A percentile compares a stretch with the other conserved stretches of the same genome.
Evolutionary conservation across 1,139 yeast genomes (phyloP).

Genomic region (Ogataea hybrid): DNA sequence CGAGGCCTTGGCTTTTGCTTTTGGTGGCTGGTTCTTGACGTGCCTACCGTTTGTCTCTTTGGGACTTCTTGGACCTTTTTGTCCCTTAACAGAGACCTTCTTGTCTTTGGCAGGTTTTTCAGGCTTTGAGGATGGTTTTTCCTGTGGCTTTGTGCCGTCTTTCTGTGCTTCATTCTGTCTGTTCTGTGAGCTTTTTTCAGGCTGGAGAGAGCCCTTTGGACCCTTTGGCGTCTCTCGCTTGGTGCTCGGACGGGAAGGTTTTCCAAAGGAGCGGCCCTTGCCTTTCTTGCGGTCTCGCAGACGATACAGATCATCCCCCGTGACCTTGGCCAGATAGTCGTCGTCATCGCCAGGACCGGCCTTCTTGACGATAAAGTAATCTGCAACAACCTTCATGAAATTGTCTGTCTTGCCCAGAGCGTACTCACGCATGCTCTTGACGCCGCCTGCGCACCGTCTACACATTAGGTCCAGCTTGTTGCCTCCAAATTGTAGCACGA

Average conservation of each 20-base stretch:
- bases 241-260: background rate
- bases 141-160: too few relatives aligned
- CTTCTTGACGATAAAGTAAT: constrained; percentile 40
- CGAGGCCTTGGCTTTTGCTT: too few relatives aligned
- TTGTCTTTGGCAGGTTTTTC: too few relatives aligned
- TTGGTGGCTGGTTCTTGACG: too few relatives aligned
- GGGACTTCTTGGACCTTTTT: too few relatives aligned
- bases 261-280: background rate
- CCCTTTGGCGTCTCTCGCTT: background rate
- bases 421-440: constrained; percentile 44
- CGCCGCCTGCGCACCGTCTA: constrained; percentile 44
- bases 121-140: too few relatives aligned
- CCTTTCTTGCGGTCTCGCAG: constrained; percentile 1
- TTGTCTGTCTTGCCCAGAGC: constrained; percentile 56
- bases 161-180: too few relatives aligned
- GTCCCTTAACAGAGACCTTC: too few relatives aligned
- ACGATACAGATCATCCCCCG: constrained; percentile 3
- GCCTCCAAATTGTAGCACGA: constrained; percentile 52
- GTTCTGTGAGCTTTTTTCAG: too few relatives aligned
- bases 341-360: constrained; percentile 3
- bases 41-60: too few relatives aligned
- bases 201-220: too few relatives aligned
- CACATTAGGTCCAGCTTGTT: constrained; percentile 54
- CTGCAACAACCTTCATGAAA: constrained; percentile 45
- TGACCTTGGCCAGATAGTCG: constrained; percentile 1